Percentiles rank a stretch among this genome's conserved stretches.
These are phyloP conservation scores for Serendipita sp. DNA, from an alignment of 768 basidiomycete species.

Conservation along the genomic window DNA sequence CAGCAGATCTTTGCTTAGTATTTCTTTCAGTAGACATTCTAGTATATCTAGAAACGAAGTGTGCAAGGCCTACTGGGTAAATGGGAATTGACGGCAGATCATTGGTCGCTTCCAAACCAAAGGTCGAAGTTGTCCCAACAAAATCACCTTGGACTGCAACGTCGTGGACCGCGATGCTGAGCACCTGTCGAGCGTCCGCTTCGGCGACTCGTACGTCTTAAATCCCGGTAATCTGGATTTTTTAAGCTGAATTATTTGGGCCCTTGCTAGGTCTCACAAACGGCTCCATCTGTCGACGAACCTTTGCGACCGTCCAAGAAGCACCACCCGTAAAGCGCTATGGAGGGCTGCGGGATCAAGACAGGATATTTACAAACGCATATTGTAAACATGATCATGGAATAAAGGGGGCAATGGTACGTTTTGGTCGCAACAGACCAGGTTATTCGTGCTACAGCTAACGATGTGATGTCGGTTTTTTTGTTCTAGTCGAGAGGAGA, in stretches of 20 bases:
- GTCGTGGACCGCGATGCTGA: neutral
- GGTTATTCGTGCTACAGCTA: neutral
- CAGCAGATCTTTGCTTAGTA: no score
- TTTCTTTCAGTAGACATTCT: no score
- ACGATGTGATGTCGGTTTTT: neutral
- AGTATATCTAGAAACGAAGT: no score
- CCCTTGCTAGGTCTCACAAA: neutral
- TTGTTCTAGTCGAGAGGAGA: constrained; percentile 65
- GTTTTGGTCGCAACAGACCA: constrained; percentile 13
- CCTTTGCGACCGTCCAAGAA: constrained; percentile 58
- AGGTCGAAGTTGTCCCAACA: neutral
- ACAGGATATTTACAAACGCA: constrained; percentile 84
- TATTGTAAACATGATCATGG: constrained; percentile 82
- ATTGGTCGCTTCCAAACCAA: neutral
- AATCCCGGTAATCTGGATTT: neutral
- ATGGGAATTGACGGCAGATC: neutral
- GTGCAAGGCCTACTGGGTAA: no score
- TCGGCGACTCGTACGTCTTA: neutral
- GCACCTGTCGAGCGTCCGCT: neutral
- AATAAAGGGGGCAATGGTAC: constrained; percentile 77
- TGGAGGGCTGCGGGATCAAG: constrained; percentile 88
- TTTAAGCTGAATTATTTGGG: neutral
- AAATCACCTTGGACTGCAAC: neutral
- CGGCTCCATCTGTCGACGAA: constrained; percentile 4
- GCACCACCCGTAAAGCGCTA: constrained; percentile 72